These are phyloP conservation scores for Cercospora sojina DNA, from an alignment of 2,329 filamentous ascomycete species.

Conservation along the genomic window DNA sequence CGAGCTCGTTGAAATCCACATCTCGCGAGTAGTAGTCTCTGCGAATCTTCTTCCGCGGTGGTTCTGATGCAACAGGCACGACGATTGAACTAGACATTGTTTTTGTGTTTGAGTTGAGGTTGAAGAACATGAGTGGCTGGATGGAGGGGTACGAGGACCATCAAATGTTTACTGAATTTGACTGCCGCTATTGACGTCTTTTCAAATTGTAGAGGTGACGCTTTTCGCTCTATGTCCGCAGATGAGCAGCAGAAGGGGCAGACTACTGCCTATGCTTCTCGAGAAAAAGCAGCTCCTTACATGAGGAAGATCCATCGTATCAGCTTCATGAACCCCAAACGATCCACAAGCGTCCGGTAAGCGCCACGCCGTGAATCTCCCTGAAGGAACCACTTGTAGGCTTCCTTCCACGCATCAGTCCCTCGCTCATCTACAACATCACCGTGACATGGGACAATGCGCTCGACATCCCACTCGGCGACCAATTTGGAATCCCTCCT, in stretches of 20 bases:
- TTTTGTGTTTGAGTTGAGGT: not conserved
- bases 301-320: constrained; percentile 16
- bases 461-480: constrained; percentile 17
- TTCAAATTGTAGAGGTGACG: not conserved
- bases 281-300: not conserved
- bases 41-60: constrained; percentile 4
- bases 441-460: constrained; percentile 21
- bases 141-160: too few relatives aligned
- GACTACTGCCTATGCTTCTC: not conserved
- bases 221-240: too few relatives aligned
- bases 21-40: constrained; percentile 52
- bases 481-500: constrained; percentile 19
- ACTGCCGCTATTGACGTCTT: not conserved
- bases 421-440: constrained; percentile 16
- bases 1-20: constrained; percentile 63
- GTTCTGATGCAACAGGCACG: not conserved
- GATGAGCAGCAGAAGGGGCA: not conserved
- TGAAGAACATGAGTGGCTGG: not conserved
- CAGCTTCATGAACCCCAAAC: constrained; percentile 16
- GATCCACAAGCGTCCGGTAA: constrained; percentile 10
- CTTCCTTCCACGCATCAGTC: constrained; percentile 15
- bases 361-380: constrained; percentile 1
- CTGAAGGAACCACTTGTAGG: constrained; percentile 19
- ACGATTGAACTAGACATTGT: not conserved
- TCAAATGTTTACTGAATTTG: not conserved